Conservation (phyloP, 139 green algal species). For the Picocystis salinarum region DNA sequence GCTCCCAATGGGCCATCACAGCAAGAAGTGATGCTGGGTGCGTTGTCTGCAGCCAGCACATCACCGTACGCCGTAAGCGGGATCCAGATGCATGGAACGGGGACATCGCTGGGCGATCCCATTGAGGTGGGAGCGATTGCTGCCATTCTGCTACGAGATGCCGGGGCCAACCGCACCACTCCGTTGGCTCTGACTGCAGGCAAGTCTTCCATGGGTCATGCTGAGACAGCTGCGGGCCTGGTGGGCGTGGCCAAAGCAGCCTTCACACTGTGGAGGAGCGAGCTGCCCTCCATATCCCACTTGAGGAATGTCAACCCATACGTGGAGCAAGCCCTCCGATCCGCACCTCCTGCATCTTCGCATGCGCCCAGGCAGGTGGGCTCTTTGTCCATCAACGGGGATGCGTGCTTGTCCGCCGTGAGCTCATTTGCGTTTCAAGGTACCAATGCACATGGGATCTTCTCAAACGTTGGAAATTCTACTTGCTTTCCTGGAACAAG, state of each 20-base stretch:
- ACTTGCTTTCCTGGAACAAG: too few species aligned
- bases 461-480: too few species aligned
- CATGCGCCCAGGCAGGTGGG: constrained; percentile 1
- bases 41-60: constrained; percentile 17
- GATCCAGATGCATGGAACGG: constrained; percentile 65
- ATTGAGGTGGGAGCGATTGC: constrained; percentile 60
- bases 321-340: constrained; percentile 9
- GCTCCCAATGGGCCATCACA: constrained; percentile 72
- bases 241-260: constrained; percentile 29
- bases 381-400: background rate
- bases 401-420: constrained; percentile 12
- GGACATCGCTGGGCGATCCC: constrained; percentile 59
- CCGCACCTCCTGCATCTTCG: constrained; percentile 10
- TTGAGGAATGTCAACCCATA: constrained; percentile 41
- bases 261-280: background rate
- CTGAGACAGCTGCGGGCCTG: constrained; percentile 60
- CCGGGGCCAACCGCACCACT: constrained; percentile 13
- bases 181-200: constrained; percentile 38
- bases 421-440: constrained; percentile 69
- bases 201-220: constrained; percentile 64
- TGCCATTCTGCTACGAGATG: constrained; percentile 8
- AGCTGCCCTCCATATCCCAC: constrained; percentile 28
- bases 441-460: constrained; percentile 62
- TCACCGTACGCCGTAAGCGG: background rate
- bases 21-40: constrained; percentile 40